phyloP scores from a whole-genome alignment of 371 early-diverging fungal genomes.

The Mortierella sp. region DNA sequence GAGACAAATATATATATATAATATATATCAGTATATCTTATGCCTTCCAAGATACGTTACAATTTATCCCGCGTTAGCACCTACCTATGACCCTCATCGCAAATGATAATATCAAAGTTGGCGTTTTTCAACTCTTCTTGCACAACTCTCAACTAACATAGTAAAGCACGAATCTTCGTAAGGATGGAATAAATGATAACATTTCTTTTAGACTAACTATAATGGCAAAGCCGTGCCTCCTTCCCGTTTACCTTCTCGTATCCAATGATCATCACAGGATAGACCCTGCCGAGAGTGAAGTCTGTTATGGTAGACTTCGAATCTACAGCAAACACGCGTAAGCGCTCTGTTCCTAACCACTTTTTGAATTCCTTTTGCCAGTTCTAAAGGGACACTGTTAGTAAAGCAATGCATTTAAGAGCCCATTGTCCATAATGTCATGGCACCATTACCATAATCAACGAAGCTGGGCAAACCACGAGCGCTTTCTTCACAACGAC shows the following conservation, averaged over 20 bases:
- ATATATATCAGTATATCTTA: neutral
- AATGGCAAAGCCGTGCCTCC: too few species aligned
- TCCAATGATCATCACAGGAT: constrained; percentile 66
- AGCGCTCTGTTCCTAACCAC: constrained; percentile 68
- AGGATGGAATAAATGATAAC: neutral
- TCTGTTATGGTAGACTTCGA: constrained; percentile 59
- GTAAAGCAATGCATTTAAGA: too few species aligned
- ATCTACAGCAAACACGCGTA: constrained; percentile 59
- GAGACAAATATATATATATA: neutral
- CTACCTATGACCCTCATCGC: constrained; percentile 70
- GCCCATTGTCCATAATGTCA: too few species aligned
- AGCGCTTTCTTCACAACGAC: constrained; percentile 59
- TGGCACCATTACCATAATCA: constrained; percentile 58
- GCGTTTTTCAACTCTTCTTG: constrained; percentile 50
- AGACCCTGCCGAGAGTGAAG: constrained; percentile 62
- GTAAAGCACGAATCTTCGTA: neutral
- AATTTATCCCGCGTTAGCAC: neutral
- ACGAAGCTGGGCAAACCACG: constrained; percentile 73
- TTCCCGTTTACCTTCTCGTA: constrained; percentile 64
- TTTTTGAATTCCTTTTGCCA: constrained; percentile 76
- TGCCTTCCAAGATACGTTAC: neutral
- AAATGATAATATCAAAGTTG: constrained; percentile 61
- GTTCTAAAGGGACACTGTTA: constrained; percentile 57
- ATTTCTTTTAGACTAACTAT: too few species aligned
- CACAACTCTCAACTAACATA: constrained; percentile 42